A percentile compares a stretch with the other conserved stretches of the same genome.
These are phyloP conservation scores for Fusarium tupiense DNA, from an alignment of 2,329 filamentous ascomycete species.

Conservation along the genomic window DNA sequence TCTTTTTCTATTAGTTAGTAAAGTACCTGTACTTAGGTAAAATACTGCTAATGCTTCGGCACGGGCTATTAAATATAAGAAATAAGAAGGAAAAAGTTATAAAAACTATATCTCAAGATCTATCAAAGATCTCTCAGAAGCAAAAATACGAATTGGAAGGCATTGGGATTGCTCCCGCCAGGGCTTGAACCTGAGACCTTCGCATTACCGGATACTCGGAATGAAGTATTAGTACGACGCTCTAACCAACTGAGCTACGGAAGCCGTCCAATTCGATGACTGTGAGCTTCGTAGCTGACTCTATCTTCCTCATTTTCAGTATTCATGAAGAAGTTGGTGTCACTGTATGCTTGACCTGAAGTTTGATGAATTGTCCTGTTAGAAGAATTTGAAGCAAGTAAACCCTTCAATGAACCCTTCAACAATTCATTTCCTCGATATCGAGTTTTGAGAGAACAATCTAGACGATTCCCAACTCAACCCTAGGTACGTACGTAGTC, in stretches of 20 bases:
- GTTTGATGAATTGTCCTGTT: neutral
- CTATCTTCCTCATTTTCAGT: rapidly evolving
- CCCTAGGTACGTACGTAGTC: neutral
- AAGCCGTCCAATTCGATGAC: constrained; percentile 14
- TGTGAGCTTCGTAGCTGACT: rapidly evolving
- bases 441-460: constrained; percentile 23
- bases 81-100: neutral
- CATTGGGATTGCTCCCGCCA: constrained; percentile 20
- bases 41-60: neutral
- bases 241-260: constrained; percentile 26
- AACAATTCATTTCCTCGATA: neutral
- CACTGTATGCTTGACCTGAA: neutral
- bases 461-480: neutral
- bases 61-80: neutral
- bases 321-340: neutral
- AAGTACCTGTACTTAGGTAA: neutral
- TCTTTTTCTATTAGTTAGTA: too few species aligned
- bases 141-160: constrained; percentile 1
- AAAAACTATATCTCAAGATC: neutral
- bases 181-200: constrained; percentile 26
- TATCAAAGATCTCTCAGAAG: neutral
- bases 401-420: neutral
- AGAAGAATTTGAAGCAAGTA: neutral
- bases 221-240: constrained; percentile 25
- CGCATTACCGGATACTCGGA: constrained; percentile 18